A percentile compares a stretch with the other conserved stretches of the same genome.
phyloP scores from a whole-genome alignment of 768 basidiomycete genomes.

The Leucocoprinus leucothites region DNA sequence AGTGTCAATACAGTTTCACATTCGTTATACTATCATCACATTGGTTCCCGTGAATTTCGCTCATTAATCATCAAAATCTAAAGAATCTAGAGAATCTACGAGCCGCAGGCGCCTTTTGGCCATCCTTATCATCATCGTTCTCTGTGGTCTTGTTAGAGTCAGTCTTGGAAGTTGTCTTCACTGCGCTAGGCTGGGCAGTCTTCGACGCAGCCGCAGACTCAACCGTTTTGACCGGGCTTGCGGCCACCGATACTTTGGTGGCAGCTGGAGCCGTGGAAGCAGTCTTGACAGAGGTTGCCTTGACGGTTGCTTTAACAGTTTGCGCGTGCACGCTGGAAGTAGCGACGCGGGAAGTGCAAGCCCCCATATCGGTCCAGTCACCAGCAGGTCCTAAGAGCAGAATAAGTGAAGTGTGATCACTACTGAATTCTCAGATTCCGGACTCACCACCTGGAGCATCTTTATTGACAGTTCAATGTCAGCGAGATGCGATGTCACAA shows the following conservation, averaged over 20 bases:
- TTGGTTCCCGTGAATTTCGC: not conserved
- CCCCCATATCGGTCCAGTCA: constrained; percentile 32
- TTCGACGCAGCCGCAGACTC: not conserved
- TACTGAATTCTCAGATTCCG: not conserved
- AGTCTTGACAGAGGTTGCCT: not conserved
- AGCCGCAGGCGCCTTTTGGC: not conserved
- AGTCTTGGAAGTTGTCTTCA: not conserved
- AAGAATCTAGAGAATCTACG: not conserved
- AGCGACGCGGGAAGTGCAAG: constrained; percentile 18
- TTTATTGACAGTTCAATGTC: not conserved
- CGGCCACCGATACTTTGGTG: not conserved
- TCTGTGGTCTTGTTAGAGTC: no score
- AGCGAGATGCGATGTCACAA: not conserved
- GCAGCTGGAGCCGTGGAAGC: not conserved
- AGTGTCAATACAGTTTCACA: no score
- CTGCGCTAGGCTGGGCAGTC: not conserved
- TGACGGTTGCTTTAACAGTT: not conserved
- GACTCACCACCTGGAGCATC: constrained; percentile 30
- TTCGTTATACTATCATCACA: no score
- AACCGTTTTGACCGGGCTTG: not conserved
- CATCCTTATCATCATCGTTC: no score
- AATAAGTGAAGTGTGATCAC: not conserved
- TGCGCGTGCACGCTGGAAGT: not conserved
- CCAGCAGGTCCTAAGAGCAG: constrained; percentile 23
- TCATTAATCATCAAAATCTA: not conserved